These are phyloP conservation scores for Acanthamoeba sp. DNA, from an alignment of 208 protist genomes.

Conservation along the genomic window DNA sequence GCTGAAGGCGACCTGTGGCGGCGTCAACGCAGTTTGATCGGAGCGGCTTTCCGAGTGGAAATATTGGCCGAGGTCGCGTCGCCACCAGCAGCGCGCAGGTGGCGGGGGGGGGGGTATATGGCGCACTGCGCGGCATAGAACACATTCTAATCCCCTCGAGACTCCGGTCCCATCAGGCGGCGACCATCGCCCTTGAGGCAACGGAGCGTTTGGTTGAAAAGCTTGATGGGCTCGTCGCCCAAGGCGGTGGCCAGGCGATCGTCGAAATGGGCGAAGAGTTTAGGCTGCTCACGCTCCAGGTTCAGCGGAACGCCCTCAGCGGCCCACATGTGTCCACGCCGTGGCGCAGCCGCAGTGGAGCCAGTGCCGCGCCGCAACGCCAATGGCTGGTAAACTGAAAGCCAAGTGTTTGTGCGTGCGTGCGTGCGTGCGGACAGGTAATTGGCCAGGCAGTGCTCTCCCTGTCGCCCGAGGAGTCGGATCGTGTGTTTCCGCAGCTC, in stretches of 20 bases:
- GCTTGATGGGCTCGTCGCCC: not conserved
- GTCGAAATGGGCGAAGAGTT: conserved; percentile 94
- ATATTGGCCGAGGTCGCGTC: conserved; percentile 90
- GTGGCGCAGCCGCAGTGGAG: too few species aligned
- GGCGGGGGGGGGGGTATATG: too few species aligned
- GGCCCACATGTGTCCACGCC: too few species aligned
- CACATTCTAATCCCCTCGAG: too few species aligned
- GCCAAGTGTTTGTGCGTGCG: too few species aligned
- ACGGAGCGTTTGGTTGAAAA: not conserved
- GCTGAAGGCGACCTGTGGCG: conserved; percentile 93
- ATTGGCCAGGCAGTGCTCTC: conserved; percentile 92
- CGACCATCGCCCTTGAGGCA: not conserved
- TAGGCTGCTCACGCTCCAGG: conserved; percentile 93
- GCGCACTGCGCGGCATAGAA: too few species aligned
- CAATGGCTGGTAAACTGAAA: too few species aligned
- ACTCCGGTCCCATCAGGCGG: conserved; percentile 87
- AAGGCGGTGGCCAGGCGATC: conserved; percentile 71
- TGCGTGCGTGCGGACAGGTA: too few species aligned
- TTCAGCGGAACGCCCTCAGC: too few species aligned
- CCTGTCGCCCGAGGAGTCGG: conserved; percentile 91
- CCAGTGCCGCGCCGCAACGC: too few species aligned
- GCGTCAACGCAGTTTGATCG: conserved; percentile 91
- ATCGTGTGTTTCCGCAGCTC: conserved; percentile 92
- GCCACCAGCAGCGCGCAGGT: too few species aligned
- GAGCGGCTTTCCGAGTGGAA: conserved; percentile 92